A percentile compares a stretch with the other conserved stretches of the same genome.
phyloP scores from a whole-genome alignment of 805 yeast species.

The Hanseniaspora osmophila region DNA sequence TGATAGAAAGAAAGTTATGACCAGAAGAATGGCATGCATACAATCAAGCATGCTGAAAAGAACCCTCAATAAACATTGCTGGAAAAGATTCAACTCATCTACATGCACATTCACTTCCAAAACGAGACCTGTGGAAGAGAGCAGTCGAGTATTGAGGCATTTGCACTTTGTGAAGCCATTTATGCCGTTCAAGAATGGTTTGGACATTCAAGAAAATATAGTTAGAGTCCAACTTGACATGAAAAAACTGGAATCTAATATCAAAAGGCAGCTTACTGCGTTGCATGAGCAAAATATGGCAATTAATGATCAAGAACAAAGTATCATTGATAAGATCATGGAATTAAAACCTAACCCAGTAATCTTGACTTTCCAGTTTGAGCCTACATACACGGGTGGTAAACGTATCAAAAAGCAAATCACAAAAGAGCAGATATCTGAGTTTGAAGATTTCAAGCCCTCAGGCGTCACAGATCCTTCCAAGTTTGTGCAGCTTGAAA shows the following conservation, averaged over 20 bases:
- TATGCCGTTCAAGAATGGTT: constrained; percentile 34
- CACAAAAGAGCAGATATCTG: constrained; percentile 17
- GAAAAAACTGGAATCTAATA: constrained; percentile 38
- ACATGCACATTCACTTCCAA: constrained; percentile 1
- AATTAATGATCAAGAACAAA: constrained; percentile 34
- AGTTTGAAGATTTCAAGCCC: constrained; percentile 17
- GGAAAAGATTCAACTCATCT: not conserved
- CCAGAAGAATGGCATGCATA: no score
- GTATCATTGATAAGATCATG: constrained; percentile 29
- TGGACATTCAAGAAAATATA: constrained; percentile 40
- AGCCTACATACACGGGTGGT: constrained; percentile 85
- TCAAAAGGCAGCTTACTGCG: constrained; percentile 27
- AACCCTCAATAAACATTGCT: no score
- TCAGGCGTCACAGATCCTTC: constrained; percentile 18
- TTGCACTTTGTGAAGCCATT: constrained; percentile 26
- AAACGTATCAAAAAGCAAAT: constrained; percentile 54
- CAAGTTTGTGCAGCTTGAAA: constrained; percentile 57
- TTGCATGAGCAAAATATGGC: constrained; percentile 25
- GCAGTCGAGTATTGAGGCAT: constrained; percentile 28
- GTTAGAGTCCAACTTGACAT: constrained; percentile 43
- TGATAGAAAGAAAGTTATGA: no score
- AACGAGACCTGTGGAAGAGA: constrained; percentile 22
- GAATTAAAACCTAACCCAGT: constrained; percentile 47
- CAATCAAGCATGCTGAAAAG: no score
- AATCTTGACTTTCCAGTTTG: constrained; percentile 69